Evolutionary conservation across 2,329 filamentous ascomycete species (phyloP).

Genomic region (Penicillium sp.): DNA sequence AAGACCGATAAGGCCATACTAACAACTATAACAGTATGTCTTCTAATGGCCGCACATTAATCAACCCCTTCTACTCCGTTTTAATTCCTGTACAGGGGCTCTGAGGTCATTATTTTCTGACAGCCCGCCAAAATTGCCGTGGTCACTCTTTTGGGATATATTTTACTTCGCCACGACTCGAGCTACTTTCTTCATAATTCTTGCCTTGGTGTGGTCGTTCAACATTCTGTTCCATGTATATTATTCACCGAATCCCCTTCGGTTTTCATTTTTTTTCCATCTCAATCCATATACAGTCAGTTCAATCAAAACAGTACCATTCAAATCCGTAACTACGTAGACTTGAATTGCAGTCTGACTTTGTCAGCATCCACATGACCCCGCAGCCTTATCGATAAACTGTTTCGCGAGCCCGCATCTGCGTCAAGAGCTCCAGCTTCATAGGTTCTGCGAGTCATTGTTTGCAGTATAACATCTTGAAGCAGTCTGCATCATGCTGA

Average conservation of each 20-base stretch:
- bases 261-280: neutral
- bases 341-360: neutral
- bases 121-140: constrained; percentile 9
- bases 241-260: constrained; percentile 20
- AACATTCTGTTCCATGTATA: constrained; percentile 23
- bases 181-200: constrained; percentile 16
- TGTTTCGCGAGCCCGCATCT: constrained; percentile 1
- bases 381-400: constrained; percentile 23
- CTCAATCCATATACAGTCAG: neutral
- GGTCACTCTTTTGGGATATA: constrained; percentile 1
- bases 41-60: constrained; percentile 22
- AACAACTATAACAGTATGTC: constrained; percentile 24
- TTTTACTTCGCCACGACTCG: constrained; percentile 7
- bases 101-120: constrained; percentile 3
- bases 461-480: neutral
- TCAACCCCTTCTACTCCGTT: neutral
- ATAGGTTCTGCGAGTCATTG: neutral
- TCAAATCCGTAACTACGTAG: neutral
- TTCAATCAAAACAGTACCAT: neutral
- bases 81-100: constrained; percentile 15
- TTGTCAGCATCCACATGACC: constrained; percentile 23
- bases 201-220: constrained; percentile 9
- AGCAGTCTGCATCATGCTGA: constrained; percentile 26
- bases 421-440: neutral
- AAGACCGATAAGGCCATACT: neutral